Base-by-base conservation (phyloP, 225 moss, liverwort and hornwort genomes). In the Pleurozium schreberi region DNA sequence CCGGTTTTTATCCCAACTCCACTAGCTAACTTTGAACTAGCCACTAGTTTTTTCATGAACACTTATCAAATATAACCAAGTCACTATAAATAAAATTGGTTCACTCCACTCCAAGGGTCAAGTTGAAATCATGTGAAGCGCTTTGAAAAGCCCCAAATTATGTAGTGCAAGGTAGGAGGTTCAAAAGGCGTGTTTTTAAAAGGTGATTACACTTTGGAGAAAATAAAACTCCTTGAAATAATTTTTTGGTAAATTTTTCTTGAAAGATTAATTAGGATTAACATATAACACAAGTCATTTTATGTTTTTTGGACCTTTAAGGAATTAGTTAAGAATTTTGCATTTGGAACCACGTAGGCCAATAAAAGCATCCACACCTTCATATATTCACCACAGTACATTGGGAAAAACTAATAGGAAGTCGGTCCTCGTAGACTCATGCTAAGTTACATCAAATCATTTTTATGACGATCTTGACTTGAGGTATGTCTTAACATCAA, bases 401-500 rank as follows among this genome's bases (percentile, higher is more conserved):
- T 33, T 33, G 12, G 12, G 12, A 7, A 49, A 49, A 6, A 17
- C 28, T 45, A 73, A 18, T 10, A 45, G 15, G 30, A 71, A 45
- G 27, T 47, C 19, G 18, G 47, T 18, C 18, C 1, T 47, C 4
- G 11, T 73, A 45, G 30, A 28, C 1, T 45, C 1, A 73, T 1
- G 9, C 28, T 28, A 43, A 71, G 16, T 16, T 17, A 27, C 43
- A 27, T 6, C 1, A 0, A 17, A 10, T 3, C 16, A 28, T 28
- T 6, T 26, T 26, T 16, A 27, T 43, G 28, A 71, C 1, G 4
- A 43, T 16, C 14, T 73, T 73, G 73, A 45, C 2, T 30, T 0
- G 0, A 8, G 0, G 11, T 18, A 18, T 12, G 69, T 14, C 25
- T 40, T 69, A 13, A n/a, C 0, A 3, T 40, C 0, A 11, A 73